A percentile compares a stretch with the other conserved stretches of the same genome.
Conservation (phyloP, 31 red algal genomes). For the Bonnemaisonia californica region DNA sequence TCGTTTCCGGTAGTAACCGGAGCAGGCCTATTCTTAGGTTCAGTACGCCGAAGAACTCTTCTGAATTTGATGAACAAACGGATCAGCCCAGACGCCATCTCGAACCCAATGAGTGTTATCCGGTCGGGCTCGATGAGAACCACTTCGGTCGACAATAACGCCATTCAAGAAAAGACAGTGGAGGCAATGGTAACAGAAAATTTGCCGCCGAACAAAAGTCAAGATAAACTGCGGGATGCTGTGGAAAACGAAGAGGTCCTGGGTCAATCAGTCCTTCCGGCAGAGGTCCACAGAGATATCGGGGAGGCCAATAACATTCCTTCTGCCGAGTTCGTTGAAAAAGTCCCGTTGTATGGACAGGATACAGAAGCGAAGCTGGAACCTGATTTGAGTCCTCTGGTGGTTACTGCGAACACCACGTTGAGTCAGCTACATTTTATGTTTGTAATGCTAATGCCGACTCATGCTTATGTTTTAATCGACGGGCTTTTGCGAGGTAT, state of each 20-base stretch:
- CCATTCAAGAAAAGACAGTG: not conserved
- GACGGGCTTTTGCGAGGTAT: constrained; percentile 83
- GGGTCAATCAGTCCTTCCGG: constrained; percentile 12
- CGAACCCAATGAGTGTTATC: not conserved
- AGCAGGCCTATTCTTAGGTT: constrained; percentile 70
- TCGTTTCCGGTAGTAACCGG: constrained; percentile 86
- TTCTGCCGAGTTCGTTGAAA: not conserved
- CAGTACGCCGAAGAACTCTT: constrained; percentile 67
- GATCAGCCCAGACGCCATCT: not conserved
- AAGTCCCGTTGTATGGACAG: constrained; percentile 16
- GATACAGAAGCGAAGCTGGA: constrained; percentile 39
- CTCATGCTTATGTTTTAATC: constrained; percentile 82
- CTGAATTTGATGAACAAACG: constrained; percentile 52
- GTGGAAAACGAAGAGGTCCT: not conserved
- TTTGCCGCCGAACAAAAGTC: not conserved
- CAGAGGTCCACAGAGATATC: constrained; percentile 15
- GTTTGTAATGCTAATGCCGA: constrained; percentile 99
- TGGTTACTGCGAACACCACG: constrained; percentile 85
- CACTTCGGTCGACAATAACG: not conserved
- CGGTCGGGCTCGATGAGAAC: not conserved
- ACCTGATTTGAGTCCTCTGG: constrained; percentile 84
- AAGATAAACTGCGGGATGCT: too few species aligned
- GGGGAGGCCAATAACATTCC: not conserved
- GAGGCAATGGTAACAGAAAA: not conserved
- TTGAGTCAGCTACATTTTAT: constrained; percentile 97